Evolutionary conservation across 208 protist genomes (phyloP), one percentile per base, ranked within the genome.

Genomic region (Trypanosoma scelopori): DNA sequence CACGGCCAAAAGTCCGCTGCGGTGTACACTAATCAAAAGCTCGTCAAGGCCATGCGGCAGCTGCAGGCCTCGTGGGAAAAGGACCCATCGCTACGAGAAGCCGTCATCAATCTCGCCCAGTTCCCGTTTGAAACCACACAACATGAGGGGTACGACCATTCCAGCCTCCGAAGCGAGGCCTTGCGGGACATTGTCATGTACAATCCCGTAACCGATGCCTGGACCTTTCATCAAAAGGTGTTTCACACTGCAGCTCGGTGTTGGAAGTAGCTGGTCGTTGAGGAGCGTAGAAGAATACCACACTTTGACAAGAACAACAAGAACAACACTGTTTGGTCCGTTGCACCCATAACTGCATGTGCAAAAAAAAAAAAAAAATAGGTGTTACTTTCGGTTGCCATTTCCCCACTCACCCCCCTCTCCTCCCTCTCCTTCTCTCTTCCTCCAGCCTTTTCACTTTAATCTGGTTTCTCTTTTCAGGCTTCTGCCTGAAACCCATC

Each of bases 41-140:
- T 94, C 22, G 59, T 88, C n/a, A 89, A 88, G 57, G 81, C 88
- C 32, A 92, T 94, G 81, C 80, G 88, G 16, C 82, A 90, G 73
- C 61, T 94, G 41, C 74, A 74, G 65, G 65, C 65, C 27, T 71
- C 47, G 52, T 91, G 85, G 84, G 71, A 76, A 39, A 70, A 75
- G 13, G 65, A 79, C 30, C 68, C 68, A 7, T 65, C 45, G 11
- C 76, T 92, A 1, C 64, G 76, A 35, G 61, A 61, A 15, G 81
- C 84, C 0, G 76, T 94, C 35, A 84, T 83, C 61, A 78, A 70
- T 6, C 79, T 94, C 28, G 71, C 84, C 9, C 65, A 85, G 60
- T 80, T 91, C 56, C 82, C 87, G 0, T 93, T 86, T 74, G 78
- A 82, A 32, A 76, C 81, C 25, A 84, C 84, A 18, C 82, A 89